Evolutionary conservation across 352 stramenopile genomes (phyloP).

Genomic region (Globisporangium nunn): DNA sequence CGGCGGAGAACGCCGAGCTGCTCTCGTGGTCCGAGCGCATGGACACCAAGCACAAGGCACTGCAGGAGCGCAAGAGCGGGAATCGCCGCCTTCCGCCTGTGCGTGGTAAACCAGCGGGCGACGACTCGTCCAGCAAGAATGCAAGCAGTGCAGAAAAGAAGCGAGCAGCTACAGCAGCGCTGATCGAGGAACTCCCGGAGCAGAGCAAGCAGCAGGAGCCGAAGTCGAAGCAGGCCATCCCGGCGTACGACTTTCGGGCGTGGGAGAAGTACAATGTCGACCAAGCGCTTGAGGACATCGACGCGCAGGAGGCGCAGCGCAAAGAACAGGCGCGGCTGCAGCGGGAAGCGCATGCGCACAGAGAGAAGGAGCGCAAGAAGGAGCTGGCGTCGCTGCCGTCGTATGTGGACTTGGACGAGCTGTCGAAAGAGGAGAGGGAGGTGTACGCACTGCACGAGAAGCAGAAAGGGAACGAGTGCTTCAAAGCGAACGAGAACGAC

Average conservation of each 20-base stretch:
- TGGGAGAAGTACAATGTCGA: conserved; percentile 92
- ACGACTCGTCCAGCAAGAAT: not conserved
- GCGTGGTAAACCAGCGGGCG: conserved; percentile 20
- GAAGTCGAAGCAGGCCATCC: conserved; percentile 39
- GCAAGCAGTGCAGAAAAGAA: not conserved
- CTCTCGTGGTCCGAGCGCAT: conserved; percentile 53
- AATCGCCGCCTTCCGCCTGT: conserved; percentile 33
- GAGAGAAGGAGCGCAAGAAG: conserved; percentile 34
- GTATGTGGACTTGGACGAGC: conserved; percentile 45
- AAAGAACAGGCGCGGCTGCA: conserved; percentile 29
- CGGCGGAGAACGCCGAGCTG: conserved; percentile 53
- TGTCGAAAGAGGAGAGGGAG: conserved; percentile 40
- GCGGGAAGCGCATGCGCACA: conserved; percentile 27
- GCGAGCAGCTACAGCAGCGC: not conserved
- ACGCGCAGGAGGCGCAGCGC: conserved; percentile 36
- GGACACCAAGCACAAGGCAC: conserved; percentile 40
- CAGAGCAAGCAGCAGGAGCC: conserved; percentile 14
- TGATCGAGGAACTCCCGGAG: not conserved
- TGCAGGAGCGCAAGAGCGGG: conserved; percentile 25
- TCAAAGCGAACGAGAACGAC: conserved; percentile 79
- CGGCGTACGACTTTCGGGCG: conserved; percentile 86
- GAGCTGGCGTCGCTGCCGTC: conserved; percentile 52
- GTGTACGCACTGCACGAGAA: conserved; percentile 78
- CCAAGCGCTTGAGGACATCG: conserved; percentile 62
- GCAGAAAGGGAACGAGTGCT: conserved; percentile 93